These are phyloP conservation scores for Populus alba DNA, from an alignment of 345 rosid species.

Conservation along the genomic window DNA sequence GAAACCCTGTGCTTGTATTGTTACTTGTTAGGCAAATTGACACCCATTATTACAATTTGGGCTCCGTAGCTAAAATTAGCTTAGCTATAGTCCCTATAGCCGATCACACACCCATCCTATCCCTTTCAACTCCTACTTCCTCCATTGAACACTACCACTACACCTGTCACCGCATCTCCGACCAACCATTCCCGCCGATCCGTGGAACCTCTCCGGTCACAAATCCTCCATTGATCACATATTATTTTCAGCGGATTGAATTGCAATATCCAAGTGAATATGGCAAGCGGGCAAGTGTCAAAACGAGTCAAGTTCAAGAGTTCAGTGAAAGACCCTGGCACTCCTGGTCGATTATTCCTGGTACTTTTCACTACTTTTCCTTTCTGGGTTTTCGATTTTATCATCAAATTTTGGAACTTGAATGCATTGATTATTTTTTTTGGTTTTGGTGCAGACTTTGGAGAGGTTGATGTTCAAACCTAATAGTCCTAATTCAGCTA, in stretches of 20 bases:
- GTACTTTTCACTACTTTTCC: slow-evolving; percentile 28
- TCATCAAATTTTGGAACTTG: neutral
- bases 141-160: neutral
- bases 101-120: neutral
- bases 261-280: slow-evolving; percentile 1
- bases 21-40: neutral
- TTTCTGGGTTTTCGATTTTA: neutral
- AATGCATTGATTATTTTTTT: neutral
- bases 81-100: neutral
- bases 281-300: slow-evolving; percentile 55
- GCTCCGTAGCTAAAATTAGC: neutral
- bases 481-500: slow-evolving; percentile 56
- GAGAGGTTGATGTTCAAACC: slow-evolving; percentile 65
- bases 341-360: slow-evolving; percentile 65
- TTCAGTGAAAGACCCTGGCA: slow-evolving; percentile 75
- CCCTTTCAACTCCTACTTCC: neutral
- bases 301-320: slow-evolving; percentile 75
- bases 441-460: slow-evolving; percentile 42
- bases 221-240: neutral
- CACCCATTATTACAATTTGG: neutral
- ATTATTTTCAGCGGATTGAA: neutral
- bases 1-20: neutral
- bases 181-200: neutral
- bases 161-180: neutral
- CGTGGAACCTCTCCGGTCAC: neutral